Conservation (phyloP, 164 flowering plant species). For the Protea cynaroides region DNA sequence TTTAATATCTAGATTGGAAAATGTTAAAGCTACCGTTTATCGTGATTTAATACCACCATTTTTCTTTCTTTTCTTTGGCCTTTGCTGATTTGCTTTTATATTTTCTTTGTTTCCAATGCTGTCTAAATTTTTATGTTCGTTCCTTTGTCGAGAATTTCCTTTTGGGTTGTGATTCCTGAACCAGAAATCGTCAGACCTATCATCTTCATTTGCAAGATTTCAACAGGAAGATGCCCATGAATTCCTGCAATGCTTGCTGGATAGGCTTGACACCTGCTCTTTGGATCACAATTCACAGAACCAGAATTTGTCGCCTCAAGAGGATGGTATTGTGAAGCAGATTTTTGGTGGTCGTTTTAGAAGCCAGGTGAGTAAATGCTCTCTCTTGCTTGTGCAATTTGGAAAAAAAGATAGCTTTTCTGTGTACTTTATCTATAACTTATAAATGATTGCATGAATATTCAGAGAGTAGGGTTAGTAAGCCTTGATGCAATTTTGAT, state of each 20-base stretch:
- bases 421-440: too few species aligned
- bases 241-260: conserved; percentile 72
- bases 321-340: conserved; percentile 45
- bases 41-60: not conserved
- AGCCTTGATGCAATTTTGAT: too few species aligned
- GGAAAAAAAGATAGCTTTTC: too few species aligned
- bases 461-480: too few species aligned
- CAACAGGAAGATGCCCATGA: conserved; percentile 99
- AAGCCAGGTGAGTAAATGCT: conserved; percentile 44
- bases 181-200: conserved; percentile 39
- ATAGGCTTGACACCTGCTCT: conserved; percentile 53
- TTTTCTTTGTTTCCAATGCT: not conserved
- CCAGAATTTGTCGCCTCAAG: conserved; percentile 8
- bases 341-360: conserved; percentile 81
- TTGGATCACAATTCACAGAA: conserved; percentile 11
- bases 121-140: not conserved
- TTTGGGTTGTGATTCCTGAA: conserved; percentile 33
- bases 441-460: too few species aligned
- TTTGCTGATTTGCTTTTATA: not conserved
- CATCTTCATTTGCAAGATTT: conserved; percentile 43
- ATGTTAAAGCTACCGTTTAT: too few species aligned
- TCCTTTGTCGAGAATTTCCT: not conserved
- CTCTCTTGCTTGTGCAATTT: not conserved
- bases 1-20: too few species aligned
- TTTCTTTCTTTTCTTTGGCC: not conserved